Evolutionary conservation across 345 rosid species (phyloP).

Genomic region (Sonneratia alba): DNA sequence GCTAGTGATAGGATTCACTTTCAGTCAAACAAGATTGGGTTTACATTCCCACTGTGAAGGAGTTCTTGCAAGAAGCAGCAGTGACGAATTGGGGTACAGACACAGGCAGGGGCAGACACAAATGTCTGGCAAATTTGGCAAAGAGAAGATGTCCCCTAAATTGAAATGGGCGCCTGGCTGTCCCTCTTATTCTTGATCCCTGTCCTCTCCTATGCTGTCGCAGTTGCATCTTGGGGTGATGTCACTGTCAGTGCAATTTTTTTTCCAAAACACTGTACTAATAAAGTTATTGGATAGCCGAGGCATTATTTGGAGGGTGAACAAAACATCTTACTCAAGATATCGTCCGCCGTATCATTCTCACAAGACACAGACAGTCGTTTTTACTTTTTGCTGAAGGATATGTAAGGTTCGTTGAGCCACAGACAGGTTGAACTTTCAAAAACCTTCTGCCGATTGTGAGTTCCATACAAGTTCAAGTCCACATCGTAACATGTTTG

Average conservation of each 20-base stretch:
- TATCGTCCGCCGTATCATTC: background rate
- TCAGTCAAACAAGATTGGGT: background rate
- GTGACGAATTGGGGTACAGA: background rate
- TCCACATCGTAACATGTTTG: too few relatives aligned
- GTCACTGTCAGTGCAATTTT: background rate
- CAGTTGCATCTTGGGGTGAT: background rate
- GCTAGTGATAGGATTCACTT: slow-evolving; percentile 1
- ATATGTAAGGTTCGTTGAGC: background rate
- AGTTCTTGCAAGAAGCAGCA: background rate
- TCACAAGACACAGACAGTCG: background rate
- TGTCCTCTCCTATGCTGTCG: background rate
- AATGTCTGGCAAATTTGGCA: background rate
- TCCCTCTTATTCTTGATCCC: background rate
- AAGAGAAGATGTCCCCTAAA: background rate
- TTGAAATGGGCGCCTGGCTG: background rate
- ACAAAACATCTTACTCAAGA: too few relatives aligned
- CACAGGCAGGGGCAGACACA: background rate
- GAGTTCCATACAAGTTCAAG: too few relatives aligned
- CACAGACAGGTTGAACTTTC: background rate
- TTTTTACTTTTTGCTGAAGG: background rate
- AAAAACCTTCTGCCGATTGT: too few relatives aligned
- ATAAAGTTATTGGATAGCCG: background rate
- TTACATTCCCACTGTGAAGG: slow-evolving; percentile 1
- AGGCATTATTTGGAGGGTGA: background rate
- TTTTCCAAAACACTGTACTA: too few relatives aligned